Percentiles rank a stretch among this genome's conserved stretches.
These are phyloP conservation scores for Graphilbum sp. DNA, from an alignment of 2,329 filamentous ascomycete genomes.

Conservation along the genomic window DNA sequence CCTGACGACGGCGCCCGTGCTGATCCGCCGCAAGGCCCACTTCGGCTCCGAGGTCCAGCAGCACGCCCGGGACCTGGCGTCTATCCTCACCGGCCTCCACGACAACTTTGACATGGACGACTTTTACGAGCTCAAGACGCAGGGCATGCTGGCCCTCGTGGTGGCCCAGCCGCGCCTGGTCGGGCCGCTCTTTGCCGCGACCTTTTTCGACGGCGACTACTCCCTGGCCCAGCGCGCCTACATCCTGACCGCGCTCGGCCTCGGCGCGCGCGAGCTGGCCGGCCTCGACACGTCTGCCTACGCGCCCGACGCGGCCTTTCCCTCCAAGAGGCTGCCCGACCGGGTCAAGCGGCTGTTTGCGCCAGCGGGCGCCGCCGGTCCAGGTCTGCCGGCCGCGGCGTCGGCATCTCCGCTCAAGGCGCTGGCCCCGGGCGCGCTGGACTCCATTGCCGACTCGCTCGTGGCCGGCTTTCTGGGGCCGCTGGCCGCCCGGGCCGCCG, in stretches of 20 bases:
- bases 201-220: conserved; percentile 85
- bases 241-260: conserved; percentile 64
- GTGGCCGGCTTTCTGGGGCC: conserved; percentile 63
- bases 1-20: conserved; percentile 54
- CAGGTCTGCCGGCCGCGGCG: conserved; percentile 12
- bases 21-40: conserved; percentile 77
- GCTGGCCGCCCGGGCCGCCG: conserved; percentile 65
- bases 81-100: conserved; percentile 61
- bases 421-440: conserved; percentile 42
- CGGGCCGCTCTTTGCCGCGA: conserved; percentile 68
- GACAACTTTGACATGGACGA: conserved; percentile 70
- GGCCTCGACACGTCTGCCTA: conserved; percentile 49
- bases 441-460: conserved; percentile 50
- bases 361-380: conserved; percentile 10
- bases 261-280: conserved; percentile 71
- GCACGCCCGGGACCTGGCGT: conserved; percentile 66
- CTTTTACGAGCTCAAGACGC: conserved; percentile 59
- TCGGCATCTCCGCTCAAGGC: conserved; percentile 24
- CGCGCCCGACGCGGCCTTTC: conserved; percentile 41
- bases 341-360: conserved; percentile 59
- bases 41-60: conserved; percentile 81
- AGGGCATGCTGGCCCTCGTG: conserved; percentile 69
- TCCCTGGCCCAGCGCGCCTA: conserved; percentile 71
- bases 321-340: conserved; percentile 62
- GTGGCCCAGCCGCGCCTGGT: conserved; percentile 61